These are phyloP conservation scores for Paramecium sexaurelia DNA, from an alignment of 73 alveolate species.

Conservation along the genomic window DNA sequence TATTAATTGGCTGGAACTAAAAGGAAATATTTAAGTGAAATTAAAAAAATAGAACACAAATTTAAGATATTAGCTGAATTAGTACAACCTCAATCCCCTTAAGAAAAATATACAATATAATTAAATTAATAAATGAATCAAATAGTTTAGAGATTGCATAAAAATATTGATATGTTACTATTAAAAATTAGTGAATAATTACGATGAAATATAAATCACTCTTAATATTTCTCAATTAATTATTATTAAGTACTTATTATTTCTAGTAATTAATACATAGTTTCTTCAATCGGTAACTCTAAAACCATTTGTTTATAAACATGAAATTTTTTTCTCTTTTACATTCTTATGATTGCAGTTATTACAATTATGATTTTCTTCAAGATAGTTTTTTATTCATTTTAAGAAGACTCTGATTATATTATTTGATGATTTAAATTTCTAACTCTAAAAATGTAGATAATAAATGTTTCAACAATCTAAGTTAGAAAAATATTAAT, in stretches of 20 bases:
- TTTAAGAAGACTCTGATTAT: background rate
- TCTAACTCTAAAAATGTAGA: background rate
- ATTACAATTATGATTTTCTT: background rate
- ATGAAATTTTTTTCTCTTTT: background rate
- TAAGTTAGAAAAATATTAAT: background rate
- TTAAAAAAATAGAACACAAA: slow-evolving; percentile 8
- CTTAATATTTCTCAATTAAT: background rate
- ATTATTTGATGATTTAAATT: background rate
- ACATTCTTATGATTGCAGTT: background rate
- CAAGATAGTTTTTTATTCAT: background rate
- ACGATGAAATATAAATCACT: background rate
- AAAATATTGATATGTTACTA: slow-evolving; percentile 23
- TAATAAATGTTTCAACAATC: background rate
- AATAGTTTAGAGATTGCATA: slow-evolving; percentile 22
- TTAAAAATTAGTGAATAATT: slow-evolving; percentile 1
- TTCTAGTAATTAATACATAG: background rate
- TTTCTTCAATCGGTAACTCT: background rate
- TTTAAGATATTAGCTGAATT: background rate
- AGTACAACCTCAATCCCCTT: background rate
- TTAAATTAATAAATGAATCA: background rate
- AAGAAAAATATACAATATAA: slow-evolving; percentile 12
- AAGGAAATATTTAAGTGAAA: slow-evolving; percentile 19
- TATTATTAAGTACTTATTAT: background rate
- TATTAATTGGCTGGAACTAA: slow-evolving; percentile 42
- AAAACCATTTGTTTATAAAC: background rate